Percentiles rank a stretch among this genome's conserved stretches.
Conservation (phyloP, 345 rosid species). For the Lepidium africanum region DNA sequence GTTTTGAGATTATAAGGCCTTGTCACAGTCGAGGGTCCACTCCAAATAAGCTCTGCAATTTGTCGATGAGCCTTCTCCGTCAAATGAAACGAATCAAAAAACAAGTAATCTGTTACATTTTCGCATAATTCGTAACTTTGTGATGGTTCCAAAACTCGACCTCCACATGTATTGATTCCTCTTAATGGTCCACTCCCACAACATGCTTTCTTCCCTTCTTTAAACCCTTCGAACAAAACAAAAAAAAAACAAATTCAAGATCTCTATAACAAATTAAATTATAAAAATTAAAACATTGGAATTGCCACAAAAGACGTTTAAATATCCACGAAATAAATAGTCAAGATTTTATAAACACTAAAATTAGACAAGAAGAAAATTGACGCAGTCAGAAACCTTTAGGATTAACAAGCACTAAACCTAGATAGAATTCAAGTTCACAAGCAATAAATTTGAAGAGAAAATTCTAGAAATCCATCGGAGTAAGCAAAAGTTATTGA, state of each 20-base stretch:
- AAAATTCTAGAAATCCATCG: too few species aligned
- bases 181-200: slow-evolving; percentile 32
- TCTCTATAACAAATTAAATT: too few species aligned
- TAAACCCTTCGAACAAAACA: slow-evolving; percentile 22
- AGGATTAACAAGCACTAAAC: too few species aligned
- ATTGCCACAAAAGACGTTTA: too few species aligned
- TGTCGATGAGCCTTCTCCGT: slow-evolving; percentile 30
- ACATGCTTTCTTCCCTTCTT: slow-evolving; percentile 25
- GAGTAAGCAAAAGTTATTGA: too few species aligned
- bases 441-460: too few species aligned
- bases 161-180: slow-evolving; percentile 17
- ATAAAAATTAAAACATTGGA: too few species aligned
- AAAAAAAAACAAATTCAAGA: background rate
- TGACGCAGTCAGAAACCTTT: too few species aligned
- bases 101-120: slow-evolving; percentile 26
- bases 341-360: too few species aligned
- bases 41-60: slow-evolving; percentile 33
- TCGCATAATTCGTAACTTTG: slow-evolving; percentile 18
- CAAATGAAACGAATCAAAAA: slow-evolving; percentile 31
- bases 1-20: slow-evolving; percentile 28
- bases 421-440: too few species aligned
- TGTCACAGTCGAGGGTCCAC: slow-evolving; percentile 18
- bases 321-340: too few species aligned
- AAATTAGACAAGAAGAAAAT: too few species aligned
- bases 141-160: background rate